phyloP scores from a whole-genome alignment of 495 filamentous ascomycete species.

The Aspergillus baeticus region DNA sequence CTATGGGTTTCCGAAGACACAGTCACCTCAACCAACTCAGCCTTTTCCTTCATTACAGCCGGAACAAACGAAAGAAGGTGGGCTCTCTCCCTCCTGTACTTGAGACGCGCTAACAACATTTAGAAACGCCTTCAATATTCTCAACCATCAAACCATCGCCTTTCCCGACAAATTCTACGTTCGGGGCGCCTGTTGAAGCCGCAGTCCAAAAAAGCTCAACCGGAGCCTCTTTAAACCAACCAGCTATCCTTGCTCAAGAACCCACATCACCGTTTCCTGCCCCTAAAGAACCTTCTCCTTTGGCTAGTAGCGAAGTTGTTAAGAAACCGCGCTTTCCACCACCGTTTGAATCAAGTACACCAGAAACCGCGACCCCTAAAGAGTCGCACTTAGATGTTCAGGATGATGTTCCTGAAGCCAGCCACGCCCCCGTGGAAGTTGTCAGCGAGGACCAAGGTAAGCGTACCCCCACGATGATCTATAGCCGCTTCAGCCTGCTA shows the following conservation, averaged over 20 bases:
- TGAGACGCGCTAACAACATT: background rate
- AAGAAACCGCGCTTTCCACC: background rate
- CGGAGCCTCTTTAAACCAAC: background rate
- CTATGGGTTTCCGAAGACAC: background rate
- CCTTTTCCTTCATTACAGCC: background rate
- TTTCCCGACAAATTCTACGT: background rate
- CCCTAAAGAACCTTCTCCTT: background rate
- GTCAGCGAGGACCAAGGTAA: background rate
- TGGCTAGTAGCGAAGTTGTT: background rate
- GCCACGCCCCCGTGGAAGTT: background rate
- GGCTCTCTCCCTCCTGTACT: background rate
- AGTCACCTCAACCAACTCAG: background rate
- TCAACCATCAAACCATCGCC: background rate
- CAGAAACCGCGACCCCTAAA: background rate
- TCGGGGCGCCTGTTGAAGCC: background rate
- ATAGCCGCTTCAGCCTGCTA: background rate
- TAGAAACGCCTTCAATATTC: constrained; percentile 4
- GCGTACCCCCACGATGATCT: background rate
- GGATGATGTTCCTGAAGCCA: background rate
- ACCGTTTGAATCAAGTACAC: background rate
- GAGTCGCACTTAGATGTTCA: background rate
- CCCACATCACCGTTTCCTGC: background rate
- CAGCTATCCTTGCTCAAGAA: background rate
- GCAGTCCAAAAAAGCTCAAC: background rate
- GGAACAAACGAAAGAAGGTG: constrained; percentile 6